These are phyloP conservation scores for Claviceps sp. DNA, from an alignment of 2,329 filamentous ascomycete genomes.

Conservation along the genomic window DNA sequence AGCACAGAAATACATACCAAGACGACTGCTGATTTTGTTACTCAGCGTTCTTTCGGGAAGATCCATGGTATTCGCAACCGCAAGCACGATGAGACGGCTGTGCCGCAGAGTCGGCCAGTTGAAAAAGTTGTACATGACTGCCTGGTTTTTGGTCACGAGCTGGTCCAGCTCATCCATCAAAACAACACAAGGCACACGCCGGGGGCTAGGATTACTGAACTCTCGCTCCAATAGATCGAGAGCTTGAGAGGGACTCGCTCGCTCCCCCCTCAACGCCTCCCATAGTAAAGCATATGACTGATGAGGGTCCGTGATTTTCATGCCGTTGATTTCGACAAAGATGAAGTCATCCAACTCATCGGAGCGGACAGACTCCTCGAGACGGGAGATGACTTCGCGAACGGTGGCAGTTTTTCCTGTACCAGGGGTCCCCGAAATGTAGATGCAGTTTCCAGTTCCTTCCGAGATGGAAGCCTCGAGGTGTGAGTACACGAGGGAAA, in stretches of 20 bases:
- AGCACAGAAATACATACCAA: constrained; percentile 32
- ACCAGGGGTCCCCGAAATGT: constrained; percentile 96
- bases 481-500: constrained; percentile 82
- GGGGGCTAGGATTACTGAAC: constrained; percentile 80
- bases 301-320: constrained; percentile 98
- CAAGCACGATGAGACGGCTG: constrained; percentile 85
- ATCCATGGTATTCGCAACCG: constrained; percentile 98
- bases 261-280: constrained; percentile 89
- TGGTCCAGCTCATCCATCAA: constrained; percentile 98
- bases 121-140: constrained; percentile 99
- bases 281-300: constrained; percentile 91
- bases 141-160: constrained; percentile 93
- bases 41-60: constrained; percentile 87
- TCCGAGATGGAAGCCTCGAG: constrained; percentile 89
- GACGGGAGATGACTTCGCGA: constrained; percentile 77
- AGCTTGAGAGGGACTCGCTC: constrained; percentile 83
- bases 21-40: constrained; percentile 93
- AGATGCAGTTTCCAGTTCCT: constrained; percentile 89
- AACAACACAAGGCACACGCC: constrained; percentile 88
- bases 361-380: constrained; percentile 74
- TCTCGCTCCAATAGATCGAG: constrained; percentile 83
- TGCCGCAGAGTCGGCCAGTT: constrained; percentile 93
- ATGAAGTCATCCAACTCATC: constrained; percentile 98
- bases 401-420: constrained; percentile 97
- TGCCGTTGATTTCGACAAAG: constrained; percentile 98